Evolutionary conservation across 139 green algal genomes (phyloP).

Genomic region (Eudorina sp.): DNA sequence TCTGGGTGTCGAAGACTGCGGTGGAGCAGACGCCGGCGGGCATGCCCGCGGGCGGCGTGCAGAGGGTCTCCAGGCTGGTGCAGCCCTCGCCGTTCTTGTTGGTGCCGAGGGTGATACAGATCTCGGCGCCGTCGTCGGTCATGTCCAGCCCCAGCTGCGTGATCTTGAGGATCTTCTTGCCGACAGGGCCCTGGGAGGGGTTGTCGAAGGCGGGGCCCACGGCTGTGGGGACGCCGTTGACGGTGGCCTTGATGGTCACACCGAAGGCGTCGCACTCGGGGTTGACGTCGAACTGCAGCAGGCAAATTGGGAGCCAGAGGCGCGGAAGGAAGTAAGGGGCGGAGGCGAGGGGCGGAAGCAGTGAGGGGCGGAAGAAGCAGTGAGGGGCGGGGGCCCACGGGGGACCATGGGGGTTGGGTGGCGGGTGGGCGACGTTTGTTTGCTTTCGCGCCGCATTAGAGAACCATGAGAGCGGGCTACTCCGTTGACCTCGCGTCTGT

Average conservation of each 20-base stretch:
- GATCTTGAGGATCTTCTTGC: not conserved
- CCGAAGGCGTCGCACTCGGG: not conserved
- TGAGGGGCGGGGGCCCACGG: no score
- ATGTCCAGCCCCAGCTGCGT: conserved; percentile 25
- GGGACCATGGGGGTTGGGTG: no score
- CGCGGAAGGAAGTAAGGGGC: no score
- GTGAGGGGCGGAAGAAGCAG: no score
- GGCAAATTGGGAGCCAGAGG: not conserved
- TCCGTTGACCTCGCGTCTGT: no score
- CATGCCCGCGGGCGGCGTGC: not conserved
- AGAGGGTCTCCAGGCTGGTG: conserved; percentile 6
- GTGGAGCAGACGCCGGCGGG: not conserved
- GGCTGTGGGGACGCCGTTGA: conserved; percentile 14
- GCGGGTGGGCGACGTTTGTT: no score
- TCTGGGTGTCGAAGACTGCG: not conserved
- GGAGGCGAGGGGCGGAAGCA: no score
- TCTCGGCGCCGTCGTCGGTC: not conserved
- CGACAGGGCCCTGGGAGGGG: not conserved
- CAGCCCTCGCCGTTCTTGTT: conserved; percentile 23
- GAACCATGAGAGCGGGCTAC: no score
- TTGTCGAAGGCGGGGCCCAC: not conserved
- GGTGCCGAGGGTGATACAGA: not conserved
- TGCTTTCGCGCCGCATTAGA: no score
- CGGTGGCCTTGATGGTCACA: not conserved
- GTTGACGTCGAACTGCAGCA: conserved; percentile 24